Evolutionary conservation across 441 rosid genomes (phyloP).

Genomic region (Breynia disticha): DNA sequence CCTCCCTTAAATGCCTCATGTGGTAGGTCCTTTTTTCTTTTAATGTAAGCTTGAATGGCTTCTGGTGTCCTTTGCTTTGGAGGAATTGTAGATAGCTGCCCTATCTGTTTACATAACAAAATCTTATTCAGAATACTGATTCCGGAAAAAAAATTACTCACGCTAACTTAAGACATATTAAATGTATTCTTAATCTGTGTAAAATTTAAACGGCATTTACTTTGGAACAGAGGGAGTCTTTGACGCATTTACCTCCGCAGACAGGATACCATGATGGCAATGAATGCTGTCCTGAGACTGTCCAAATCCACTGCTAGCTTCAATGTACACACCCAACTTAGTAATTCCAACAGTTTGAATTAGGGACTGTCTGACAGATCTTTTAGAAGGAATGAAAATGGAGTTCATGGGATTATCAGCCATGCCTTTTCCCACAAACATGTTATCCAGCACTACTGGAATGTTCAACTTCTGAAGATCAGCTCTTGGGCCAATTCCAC

Average conservation of each 20-base stretch:
- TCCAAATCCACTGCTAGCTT: constrained; percentile 91
- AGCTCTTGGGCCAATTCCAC: constrained; percentile 79
- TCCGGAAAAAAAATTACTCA: too few species aligned
- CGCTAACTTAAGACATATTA: too few species aligned
- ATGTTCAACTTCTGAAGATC: constrained; percentile 57
- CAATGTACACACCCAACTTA: constrained; percentile 76
- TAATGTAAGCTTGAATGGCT: constrained; percentile 33
- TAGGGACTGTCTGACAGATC: constrained; percentile 53
- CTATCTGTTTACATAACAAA: constrained; percentile 21
- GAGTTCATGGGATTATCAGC: constrained; percentile 93
- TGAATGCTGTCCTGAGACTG: constrained; percentile 64
- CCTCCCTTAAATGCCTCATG: constrained; percentile 53
- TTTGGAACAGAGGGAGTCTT: too few species aligned
- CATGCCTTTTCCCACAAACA: constrained; percentile 75
- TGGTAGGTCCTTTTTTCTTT: constrained; percentile 32
- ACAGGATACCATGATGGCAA: constrained; percentile 75
- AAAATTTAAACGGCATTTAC: too few species aligned
- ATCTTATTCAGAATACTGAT: background rate
- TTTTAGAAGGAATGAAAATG: constrained; percentile 58
- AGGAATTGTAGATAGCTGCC: constrained; percentile 37
- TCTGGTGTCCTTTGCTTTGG: constrained; percentile 43
- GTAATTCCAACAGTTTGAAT: constrained; percentile 93
- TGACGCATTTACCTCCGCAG: constrained; percentile 49
- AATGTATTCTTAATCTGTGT: too few species aligned
- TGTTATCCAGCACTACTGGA: constrained; percentile 48